These are phyloP conservation scores for Pichia inconspicua DNA, from an alignment of 1,139 yeast species.

Conservation along the genomic window DNA sequence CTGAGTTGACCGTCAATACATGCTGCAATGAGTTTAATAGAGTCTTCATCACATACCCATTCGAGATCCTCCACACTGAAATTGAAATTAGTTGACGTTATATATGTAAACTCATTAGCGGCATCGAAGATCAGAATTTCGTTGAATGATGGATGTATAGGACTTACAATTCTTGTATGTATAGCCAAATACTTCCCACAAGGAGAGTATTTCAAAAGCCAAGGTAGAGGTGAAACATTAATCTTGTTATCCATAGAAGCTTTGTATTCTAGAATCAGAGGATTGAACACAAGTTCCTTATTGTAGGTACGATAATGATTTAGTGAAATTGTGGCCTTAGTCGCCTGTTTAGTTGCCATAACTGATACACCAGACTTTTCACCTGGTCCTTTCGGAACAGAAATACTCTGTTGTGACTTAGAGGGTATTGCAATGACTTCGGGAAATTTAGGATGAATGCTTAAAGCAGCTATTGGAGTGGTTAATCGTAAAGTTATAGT, in stretches of 20 bases:
- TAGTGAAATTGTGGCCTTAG: neutral
- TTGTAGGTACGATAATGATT: slow-evolving; percentile 1
- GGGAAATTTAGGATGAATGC: slow-evolving; percentile 1
- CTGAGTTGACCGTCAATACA: slow-evolving; percentile 11
- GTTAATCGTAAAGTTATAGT: neutral
- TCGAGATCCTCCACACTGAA: slow-evolving; percentile 7
- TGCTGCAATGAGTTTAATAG: slow-evolving; percentile 2
- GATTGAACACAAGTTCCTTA: slow-evolving; percentile 1
- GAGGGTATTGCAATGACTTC: neutral
- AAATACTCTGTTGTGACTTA: neutral
- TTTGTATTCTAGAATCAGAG: slow-evolving; percentile 5
- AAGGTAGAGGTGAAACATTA: slow-evolving; percentile 2
- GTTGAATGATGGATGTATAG: neutral
- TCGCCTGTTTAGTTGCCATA: neutral
- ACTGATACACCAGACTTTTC: neutral
- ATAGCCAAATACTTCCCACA: slow-evolving; percentile 9
- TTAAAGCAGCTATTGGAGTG: neutral
- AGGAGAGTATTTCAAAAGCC: slow-evolving; percentile 9
- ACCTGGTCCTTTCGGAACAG: slow-evolving; percentile 1
- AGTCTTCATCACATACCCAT: slow-evolving; percentile 6
- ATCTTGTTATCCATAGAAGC: neutral
- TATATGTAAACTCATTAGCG: slow-evolving; percentile 1
- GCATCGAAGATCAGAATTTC: slow-evolving; percentile 5
- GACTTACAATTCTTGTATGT: slow-evolving; percentile 3
- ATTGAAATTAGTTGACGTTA: neutral